Base-by-base conservation (phyloP, 2,329 filamentous ascomycete species). In the Pestalotiopsis sp. region DNA sequence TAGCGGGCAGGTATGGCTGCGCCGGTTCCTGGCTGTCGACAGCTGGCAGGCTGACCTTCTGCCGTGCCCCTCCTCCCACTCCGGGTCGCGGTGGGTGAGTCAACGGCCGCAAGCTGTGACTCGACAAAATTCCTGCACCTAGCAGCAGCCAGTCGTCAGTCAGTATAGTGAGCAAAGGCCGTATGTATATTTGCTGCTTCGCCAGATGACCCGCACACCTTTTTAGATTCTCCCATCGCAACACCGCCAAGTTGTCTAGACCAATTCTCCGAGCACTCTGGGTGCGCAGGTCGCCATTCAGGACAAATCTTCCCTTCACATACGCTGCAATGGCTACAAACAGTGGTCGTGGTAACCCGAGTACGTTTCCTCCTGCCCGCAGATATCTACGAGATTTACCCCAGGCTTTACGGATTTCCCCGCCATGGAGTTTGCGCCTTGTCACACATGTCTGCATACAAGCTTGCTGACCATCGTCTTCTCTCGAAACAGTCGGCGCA, bases 301-400 rank as follows among this genome's bases (percentile, higher is more conserved):
- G 81, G 81, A 79, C 81, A 81, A 80, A 77, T 76, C 73, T 77
- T 79, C 73, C 66, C 67, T 75, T 78, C 74, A 78, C 80, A 78
- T 82, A 80, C 79, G 80, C 82, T 76, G 85, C 80, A 76, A 90
- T 90, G 88, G 87, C 88, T 75, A 86, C 85, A 71, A 88, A 90
- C 79, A 84, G 84, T 74, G 85, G 81, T 68, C 81, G 82, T 76
- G 83, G 83, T 74, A 85, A 84, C 69, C 80, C 80, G 64, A 82
- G 64, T 66, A 66, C 6, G 64, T 66, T 17, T 39, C 38, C 27
- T 65, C n/a, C 23, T 39, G 14, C 25, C 25, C 14, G 11, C 9
- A 14, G 39, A 20, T 14, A 56, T 3, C 36, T 38, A 13, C 6
- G 7, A 36, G 31, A 52, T 52, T n/a, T 9, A 52, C 17, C 6